A percentile compares a stretch with the other conserved stretches of the same genome.
These are phyloP conservation scores for Thielaviopsis populi DNA, from an alignment of 2,329 filamentous ascomycete genomes.

Conservation along the genomic window DNA sequence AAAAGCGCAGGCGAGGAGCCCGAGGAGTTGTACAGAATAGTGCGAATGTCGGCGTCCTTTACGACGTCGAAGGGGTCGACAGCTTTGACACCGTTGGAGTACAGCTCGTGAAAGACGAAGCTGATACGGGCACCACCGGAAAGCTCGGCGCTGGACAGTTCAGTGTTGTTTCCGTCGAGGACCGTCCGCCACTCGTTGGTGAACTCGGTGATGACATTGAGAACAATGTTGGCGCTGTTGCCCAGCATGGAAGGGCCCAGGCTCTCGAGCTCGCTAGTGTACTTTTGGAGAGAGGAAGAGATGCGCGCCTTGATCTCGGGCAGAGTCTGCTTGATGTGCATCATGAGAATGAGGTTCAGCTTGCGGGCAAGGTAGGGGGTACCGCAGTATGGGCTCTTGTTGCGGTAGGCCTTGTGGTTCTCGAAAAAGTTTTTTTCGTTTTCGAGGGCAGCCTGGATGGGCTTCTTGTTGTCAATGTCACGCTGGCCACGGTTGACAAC, in stretches of 20 bases:
- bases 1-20: constrained; percentile 93
- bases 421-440: constrained; percentile 96
- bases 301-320: constrained; percentile 98
- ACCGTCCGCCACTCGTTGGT: constrained; percentile 95
- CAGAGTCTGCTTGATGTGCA: constrained; percentile 99
- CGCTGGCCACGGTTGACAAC: constrained; percentile 96
- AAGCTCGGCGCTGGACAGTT: constrained; percentile 84
- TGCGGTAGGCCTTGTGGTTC: constrained; percentile 94
- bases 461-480: constrained; percentile 97
- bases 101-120: constrained; percentile 98
- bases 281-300: constrained; percentile 84
- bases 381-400: constrained; percentile 97
- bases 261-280: constrained; percentile 62
- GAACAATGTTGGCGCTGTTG: constrained; percentile 88
- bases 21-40: constrained; percentile 97
- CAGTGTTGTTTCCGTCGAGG: constrained; percentile 89
- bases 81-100: constrained; percentile 93
- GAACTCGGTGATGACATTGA: constrained; percentile 98
- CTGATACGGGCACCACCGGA: constrained; percentile 96
- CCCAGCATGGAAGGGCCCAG: constrained; percentile 90
- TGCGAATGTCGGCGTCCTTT: constrained; percentile 95
- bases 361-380: constrained; percentile 94
- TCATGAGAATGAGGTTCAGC: constrained; percentile 97
- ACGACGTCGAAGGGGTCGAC: constrained; percentile 95
- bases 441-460: constrained; percentile 79